phyloP scores from a whole-genome alignment of 108 stramenopile species.

The Chaetoceros muelleri region DNA sequence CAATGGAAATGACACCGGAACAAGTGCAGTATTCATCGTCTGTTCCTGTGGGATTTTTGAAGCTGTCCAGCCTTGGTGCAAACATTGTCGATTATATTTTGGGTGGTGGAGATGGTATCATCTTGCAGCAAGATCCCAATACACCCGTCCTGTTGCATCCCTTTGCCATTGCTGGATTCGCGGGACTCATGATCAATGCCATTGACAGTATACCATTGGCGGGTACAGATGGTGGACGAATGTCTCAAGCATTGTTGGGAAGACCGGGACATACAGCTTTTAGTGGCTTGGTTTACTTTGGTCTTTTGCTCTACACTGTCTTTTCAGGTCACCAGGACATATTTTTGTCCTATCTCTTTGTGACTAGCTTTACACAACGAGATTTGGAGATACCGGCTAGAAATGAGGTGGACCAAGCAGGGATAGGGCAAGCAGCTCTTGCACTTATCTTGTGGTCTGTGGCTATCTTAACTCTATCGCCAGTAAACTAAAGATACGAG shows the following conservation, averaged over 20 bases:
- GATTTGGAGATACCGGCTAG: slow-evolving; percentile 50
- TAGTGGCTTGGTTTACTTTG: slow-evolving; percentile 31
- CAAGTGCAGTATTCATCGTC: slow-evolving; percentile 37
- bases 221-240: slow-evolving; percentile 59
- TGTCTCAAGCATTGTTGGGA: slow-evolving; percentile 51
- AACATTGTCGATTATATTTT: slow-evolving; percentile 38
- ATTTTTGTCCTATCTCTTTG: slow-evolving; percentile 25
- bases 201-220: slow-evolving; percentile 70
- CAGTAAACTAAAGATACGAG: slow-evolving; percentile 1
- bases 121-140: slow-evolving; percentile 39
- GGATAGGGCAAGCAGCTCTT: slow-evolving; percentile 19
- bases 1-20: slow-evolving; percentile 20
- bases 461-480: slow-evolving; percentile 32
- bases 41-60: slow-evolving; percentile 43
- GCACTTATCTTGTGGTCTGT: slow-evolving; percentile 40
- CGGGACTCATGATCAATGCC: slow-evolving; percentile 56
- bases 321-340: slow-evolving; percentile 18
- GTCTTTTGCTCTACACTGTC: slow-evolving; percentile 27
- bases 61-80: slow-evolving; percentile 53
- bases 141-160: slow-evolving; percentile 60
- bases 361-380: slow-evolving; percentile 24
- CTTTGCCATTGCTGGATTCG: slow-evolving; percentile 62
- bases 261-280: slow-evolving; percentile 44
- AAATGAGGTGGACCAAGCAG: slow-evolving; percentile 35
- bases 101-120: slow-evolving; percentile 32